Percentiles rank a stretch among this genome's conserved stretches.
phyloP scores from a whole-genome alignment of 2,329 filamentous ascomycete genomes.

The Onygena corvina region DNA sequence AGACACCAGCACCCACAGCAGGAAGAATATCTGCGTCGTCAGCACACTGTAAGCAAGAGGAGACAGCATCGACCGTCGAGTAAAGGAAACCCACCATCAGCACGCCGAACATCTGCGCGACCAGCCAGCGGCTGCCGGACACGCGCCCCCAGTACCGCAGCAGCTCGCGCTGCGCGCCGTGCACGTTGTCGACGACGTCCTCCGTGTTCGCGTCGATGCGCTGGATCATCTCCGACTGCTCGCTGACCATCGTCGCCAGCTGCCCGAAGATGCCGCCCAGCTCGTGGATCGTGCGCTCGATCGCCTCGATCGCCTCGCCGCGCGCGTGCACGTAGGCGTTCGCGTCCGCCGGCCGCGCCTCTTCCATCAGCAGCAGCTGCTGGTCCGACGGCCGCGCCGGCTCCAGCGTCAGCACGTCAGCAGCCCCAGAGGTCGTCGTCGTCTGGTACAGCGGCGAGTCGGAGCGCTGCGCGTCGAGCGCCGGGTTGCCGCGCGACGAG shows the following conservation, averaged over 20 bases:
- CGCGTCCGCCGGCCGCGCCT: slow-evolving; percentile 61
- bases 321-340: slow-evolving; percentile 88
- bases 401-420: slow-evolving; percentile 72
- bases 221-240: slow-evolving; percentile 96
- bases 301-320: slow-evolving; percentile 91
- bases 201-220: slow-evolving; percentile 95
- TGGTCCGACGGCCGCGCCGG: slow-evolving; percentile 54
- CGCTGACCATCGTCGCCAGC: slow-evolving; percentile 88
- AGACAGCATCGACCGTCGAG: not conserved
- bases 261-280: slow-evolving; percentile 88
- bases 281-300: slow-evolving; percentile 89
- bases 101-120: slow-evolving; percentile 70
- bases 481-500: slow-evolving; percentile 58
- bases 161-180: slow-evolving; percentile 85
- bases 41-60: not conserved
- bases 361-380: slow-evolving; percentile 85
- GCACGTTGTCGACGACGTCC: slow-evolving; percentile 95
- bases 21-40: slow-evolving; percentile 14
- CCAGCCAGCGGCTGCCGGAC: slow-evolving; percentile 87
- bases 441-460: slow-evolving; percentile 80
- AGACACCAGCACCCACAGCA: slow-evolving; percentile 15
- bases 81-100: slow-evolving; percentile 50
- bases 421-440: slow-evolving; percentile 43
- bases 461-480: slow-evolving; percentile 54
- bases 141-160: slow-evolving; percentile 95